Evolutionary conservation across 1,284 basidiomycete species (phyloP).

Genomic region (Heliocybe sulcata): DNA sequence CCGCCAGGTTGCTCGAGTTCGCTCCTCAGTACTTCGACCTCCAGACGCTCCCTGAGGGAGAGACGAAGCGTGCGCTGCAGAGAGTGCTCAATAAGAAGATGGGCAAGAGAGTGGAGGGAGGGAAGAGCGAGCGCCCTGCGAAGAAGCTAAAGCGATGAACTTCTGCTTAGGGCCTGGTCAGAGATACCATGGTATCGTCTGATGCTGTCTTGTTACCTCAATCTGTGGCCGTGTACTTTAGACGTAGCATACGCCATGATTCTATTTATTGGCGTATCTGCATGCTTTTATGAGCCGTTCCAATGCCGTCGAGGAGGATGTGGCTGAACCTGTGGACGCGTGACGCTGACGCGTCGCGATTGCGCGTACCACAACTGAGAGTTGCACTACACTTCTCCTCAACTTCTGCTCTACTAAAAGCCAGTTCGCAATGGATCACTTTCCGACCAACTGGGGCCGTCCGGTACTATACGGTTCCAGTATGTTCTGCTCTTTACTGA

Average conservation of each 20-base stretch:
- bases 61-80: slow-evolving; percentile 64
- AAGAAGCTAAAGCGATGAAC: slow-evolving; percentile 23
- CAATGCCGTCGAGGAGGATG: too few species aligned
- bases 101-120: slow-evolving; percentile 23
- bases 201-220: neutral
- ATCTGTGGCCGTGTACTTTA: neutral
- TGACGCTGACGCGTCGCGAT: too few species aligned
- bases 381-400: neutral
- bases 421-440: slow-evolving; percentile 58
- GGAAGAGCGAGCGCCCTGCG: slow-evolving; percentile 8
- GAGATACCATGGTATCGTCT: neutral
- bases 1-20: slow-evolving; percentile 72
- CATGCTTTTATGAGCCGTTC: too few species aligned
- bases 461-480: slow-evolving; percentile 43
- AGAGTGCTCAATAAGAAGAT: slow-evolving; percentile 36
- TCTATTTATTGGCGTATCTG: too few species aligned
- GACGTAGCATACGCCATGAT: too few species aligned
- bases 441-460: slow-evolving; percentile 74
- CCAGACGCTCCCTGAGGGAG: slow-evolving; percentile 58
- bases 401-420: neutral
- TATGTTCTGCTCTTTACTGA: neutral
- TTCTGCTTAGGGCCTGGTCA: neutral
- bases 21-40: slow-evolving; percentile 79
- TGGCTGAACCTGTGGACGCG: too few species aligned
- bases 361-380: too few species aligned